Evolutionary conservation across 257 asterid genomes (phyloP).

Genomic region (Nemophila menziesii): DNA sequence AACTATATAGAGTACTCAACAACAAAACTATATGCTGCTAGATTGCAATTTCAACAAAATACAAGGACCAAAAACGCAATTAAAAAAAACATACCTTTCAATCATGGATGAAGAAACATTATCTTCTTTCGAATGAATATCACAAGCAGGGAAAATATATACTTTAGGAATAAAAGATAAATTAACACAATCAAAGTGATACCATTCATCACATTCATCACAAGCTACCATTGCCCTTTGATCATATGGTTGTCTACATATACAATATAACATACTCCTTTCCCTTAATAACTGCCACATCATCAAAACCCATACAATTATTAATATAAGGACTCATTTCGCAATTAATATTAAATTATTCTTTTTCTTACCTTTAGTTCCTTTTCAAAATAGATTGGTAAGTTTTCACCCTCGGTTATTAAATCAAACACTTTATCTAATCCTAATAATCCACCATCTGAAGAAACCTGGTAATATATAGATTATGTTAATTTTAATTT

Average conservation of each 20-base stretch:
- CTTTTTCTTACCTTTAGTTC: constrained; percentile 76
- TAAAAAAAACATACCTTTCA: no score
- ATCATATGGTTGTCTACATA: constrained; percentile 78
- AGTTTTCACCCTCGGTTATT: constrained; percentile 52
- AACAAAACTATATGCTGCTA: no score
- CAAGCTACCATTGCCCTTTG: constrained; percentile 84
- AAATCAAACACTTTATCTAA: constrained; percentile 67
- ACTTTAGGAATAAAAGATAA: constrained; percentile 56
- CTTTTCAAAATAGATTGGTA: constrained; percentile 45
- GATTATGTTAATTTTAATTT: background rate
- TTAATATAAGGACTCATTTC: constrained; percentile 3
- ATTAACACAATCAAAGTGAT: constrained; percentile 82
- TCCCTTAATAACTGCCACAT: constrained; percentile 63
- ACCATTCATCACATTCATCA: constrained; percentile 85
- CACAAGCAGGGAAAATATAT: constrained; percentile 87
- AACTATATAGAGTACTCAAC: no score
- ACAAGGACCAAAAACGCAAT: no score
- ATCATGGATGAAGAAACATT: no score
- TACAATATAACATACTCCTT: constrained; percentile 91
- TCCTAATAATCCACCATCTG: constrained; percentile 66
- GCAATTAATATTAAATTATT: no score
- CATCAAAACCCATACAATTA: constrained; percentile 5
- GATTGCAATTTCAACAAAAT: no score
- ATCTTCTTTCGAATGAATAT: no score
- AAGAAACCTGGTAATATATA: constrained; percentile 46